phyloP scores from a whole-genome alignment of 2,329 filamentous ascomycete genomes.

The Penicillium sp. region DNA sequence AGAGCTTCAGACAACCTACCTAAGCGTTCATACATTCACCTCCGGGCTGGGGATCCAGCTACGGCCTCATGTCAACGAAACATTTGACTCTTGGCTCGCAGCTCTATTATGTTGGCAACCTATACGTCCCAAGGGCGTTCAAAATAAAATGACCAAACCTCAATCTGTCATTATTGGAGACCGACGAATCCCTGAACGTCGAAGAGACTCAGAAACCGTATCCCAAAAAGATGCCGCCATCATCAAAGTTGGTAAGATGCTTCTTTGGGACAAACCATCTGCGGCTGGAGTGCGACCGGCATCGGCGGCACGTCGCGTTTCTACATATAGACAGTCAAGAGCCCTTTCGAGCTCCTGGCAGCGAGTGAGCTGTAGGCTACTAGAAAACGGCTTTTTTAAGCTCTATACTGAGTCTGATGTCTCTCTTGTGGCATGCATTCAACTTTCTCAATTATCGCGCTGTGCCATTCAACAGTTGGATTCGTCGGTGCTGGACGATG shows the following conservation, averaged over 20 bases:
- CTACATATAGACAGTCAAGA: slow-evolving; percentile 57
- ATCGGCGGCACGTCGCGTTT: slow-evolving; percentile 44
- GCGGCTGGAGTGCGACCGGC: slow-evolving; percentile 38
- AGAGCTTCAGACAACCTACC: slow-evolving; percentile 46
- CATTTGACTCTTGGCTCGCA: slow-evolving; percentile 53
- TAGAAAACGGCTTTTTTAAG: slow-evolving; percentile 93
- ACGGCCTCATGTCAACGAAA: slow-evolving; percentile 50
- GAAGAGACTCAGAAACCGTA: slow-evolving; percentile 49
- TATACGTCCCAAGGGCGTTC: slow-evolving; percentile 50
- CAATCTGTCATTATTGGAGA: slow-evolving; percentile 47
- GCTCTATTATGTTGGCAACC: slow-evolving; percentile 54
- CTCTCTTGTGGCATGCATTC: slow-evolving; percentile 75
- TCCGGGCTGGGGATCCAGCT: slow-evolving; percentile 50
- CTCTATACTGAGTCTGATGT: slow-evolving; percentile 84
- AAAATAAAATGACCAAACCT: slow-evolving; percentile 52
- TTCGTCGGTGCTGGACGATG: slow-evolving; percentile 84
- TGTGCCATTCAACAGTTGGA: slow-evolving; percentile 90
- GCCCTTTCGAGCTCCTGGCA: slow-evolving; percentile 70
- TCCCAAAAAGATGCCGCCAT: slow-evolving; percentile 71
- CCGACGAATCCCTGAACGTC: slow-evolving; percentile 43
- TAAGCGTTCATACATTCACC: slow-evolving; percentile 50
- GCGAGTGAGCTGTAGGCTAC: slow-evolving; percentile 84
- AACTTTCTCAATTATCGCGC: slow-evolving; percentile 82
- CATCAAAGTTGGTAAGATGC: slow-evolving; percentile 91
- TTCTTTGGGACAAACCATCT: slow-evolving; percentile 81